Evolutionary conservation across 1,139 yeast species (phyloP).

Genomic region (Pichia sp.): DNA sequence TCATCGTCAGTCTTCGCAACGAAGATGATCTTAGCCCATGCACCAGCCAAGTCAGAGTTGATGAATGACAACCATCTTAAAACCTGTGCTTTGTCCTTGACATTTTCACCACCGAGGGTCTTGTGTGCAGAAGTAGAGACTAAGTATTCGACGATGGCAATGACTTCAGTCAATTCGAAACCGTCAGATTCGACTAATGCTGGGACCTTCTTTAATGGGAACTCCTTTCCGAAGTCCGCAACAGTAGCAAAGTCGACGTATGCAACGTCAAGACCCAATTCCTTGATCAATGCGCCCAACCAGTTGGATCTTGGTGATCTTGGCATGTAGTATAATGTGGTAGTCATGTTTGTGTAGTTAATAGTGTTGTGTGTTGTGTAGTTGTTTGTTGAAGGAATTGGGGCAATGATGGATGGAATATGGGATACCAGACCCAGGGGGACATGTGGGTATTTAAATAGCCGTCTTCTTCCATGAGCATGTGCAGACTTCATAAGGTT

Average conservation of each 20-base stretch:
- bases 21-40: not conserved
- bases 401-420: too few relatives aligned
- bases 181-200: slow-evolving; percentile 32
- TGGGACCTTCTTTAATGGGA: slow-evolving; percentile 35
- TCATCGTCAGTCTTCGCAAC: not conserved
- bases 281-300: not conserved
- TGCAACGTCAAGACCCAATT: not conserved
- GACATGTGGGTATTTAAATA: too few relatives aligned
- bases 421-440: too few relatives aligned
- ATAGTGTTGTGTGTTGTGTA: too few relatives aligned
- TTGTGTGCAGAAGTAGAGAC: slow-evolving; percentile 17
- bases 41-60: slow-evolving; percentile 26
- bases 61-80: slow-evolving; percentile 31
- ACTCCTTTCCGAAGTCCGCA: slow-evolving; percentile 4
- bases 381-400: too few relatives aligned
- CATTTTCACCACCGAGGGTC: slow-evolving; percentile 22
- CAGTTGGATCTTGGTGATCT: not conserved
- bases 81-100: slow-evolving; percentile 28
- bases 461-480: too few relatives aligned
- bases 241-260: not conserved
- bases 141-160: slow-evolving; percentile 31
- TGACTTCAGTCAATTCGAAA: slow-evolving; percentile 29
- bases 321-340: not conserved
- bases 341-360: too few relatives aligned
- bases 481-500: too few relatives aligned